Conservation (phyloP, 2,329 filamentous ascomycete genomes). For the Arthrobotrys sphaeroides region DNA sequence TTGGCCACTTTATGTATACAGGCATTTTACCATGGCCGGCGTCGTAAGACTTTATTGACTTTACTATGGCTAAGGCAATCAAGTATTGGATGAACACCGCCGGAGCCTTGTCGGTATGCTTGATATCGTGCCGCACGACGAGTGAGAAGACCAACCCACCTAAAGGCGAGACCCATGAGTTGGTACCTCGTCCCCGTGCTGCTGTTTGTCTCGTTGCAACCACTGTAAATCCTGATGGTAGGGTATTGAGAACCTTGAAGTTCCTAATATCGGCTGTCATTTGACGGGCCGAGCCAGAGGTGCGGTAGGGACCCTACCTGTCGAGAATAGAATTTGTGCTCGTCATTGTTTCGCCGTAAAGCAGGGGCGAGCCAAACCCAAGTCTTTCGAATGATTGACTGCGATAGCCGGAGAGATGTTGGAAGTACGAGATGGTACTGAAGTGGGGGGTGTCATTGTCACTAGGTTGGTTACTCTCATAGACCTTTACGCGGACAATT, state of each 20-base stretch:
- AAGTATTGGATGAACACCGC: constrained; percentile 96
- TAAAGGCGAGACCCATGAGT: constrained; percentile 92
- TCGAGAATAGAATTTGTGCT: constrained; percentile 94
- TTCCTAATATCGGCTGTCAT: constrained; percentile 68
- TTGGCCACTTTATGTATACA: constrained; percentile 95
- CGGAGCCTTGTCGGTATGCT: constrained; percentile 76
- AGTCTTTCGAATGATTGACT: constrained; percentile 58
- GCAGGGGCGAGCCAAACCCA: constrained; percentile 76
- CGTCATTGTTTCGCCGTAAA: constrained; percentile 92
- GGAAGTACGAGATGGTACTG: constrained; percentile 63
- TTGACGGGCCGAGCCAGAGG: constrained; percentile 14
- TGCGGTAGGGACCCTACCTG: constrained; percentile 71
- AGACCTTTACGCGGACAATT: constrained; percentile 77
- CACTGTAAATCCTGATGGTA: constrained; percentile 87
- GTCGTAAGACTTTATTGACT: constrained; percentile 83
- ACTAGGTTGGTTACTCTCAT: constrained; percentile 72
- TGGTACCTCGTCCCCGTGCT: constrained; percentile 85
- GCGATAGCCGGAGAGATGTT: constrained; percentile 62
- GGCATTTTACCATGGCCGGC: constrained; percentile 77
- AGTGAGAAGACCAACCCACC: constrained; percentile 89
- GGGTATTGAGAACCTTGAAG: constrained; percentile 74
- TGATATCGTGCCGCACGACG: constrained; percentile 81
- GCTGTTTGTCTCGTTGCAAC: constrained; percentile 88
- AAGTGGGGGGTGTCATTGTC: constrained; percentile 77
- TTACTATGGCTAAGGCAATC: constrained; percentile 83